A percentile compares a stretch with the other conserved stretches of the same genome.
phyloP scores from a whole-genome alignment of 805 yeast genomes.

The Candida odintsovae region DNA sequence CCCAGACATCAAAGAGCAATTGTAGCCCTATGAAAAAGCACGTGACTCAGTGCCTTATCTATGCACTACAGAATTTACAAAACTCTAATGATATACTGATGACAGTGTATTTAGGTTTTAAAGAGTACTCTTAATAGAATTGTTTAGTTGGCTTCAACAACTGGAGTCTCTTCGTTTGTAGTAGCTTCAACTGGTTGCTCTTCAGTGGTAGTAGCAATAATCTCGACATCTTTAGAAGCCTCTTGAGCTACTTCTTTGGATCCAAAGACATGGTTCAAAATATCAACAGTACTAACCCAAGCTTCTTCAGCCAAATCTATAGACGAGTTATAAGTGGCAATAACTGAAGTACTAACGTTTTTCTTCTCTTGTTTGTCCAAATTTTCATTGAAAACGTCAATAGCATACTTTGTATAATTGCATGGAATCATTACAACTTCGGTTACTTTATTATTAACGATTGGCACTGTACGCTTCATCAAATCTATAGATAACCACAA shows the following conservation, averaged over 20 bases:
- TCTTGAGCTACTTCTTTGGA: constrained; percentile 1
- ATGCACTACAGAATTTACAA: neutral
- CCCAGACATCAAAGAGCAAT: too few species aligned
- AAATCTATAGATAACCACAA: constrained; percentile 35
- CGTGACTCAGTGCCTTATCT: too few species aligned
- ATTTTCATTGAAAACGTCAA: constrained; percentile 34
- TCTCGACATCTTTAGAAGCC: neutral
- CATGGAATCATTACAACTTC: constrained; percentile 30
- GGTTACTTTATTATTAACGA: constrained; percentile 22
- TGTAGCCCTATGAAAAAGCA: neutral
- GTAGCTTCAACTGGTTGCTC: neutral
- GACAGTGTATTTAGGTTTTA: neutral
- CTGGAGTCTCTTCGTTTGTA: neutral
- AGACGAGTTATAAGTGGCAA: constrained; percentile 28
- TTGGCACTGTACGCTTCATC: constrained; percentile 33
- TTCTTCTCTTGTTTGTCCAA: constrained; percentile 33
- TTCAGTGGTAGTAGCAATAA: neutral
- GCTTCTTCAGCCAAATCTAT: constrained; percentile 28
- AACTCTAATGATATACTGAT: neutral
- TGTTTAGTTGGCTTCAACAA: neutral
- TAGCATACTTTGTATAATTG: constrained; percentile 29
- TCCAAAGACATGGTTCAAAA: constrained; percentile 12
- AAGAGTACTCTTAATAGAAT: neutral
- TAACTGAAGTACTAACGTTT: constrained; percentile 23
- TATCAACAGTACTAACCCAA: constrained; percentile 8